Evolutionary conservation across 306 rosid genomes (phyloP), one percentile per base, ranked within the genome.

Genomic region (Trifolium pratense): DNA sequence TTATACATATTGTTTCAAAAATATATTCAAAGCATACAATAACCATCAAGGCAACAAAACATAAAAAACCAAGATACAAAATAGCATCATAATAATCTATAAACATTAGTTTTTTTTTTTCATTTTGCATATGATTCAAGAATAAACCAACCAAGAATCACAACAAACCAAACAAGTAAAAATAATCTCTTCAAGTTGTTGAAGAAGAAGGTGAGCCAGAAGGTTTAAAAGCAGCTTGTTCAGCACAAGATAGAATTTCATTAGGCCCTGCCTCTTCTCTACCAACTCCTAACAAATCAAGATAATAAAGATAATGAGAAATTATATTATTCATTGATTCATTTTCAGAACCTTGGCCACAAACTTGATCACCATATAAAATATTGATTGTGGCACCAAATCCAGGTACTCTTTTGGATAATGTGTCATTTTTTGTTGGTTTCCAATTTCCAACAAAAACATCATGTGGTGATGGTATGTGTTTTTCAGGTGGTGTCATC

Each of bases 371-470:
- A 4, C 99, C 96, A 52, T 94, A 82, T 6, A 94, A 84, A 57
- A 94, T 46, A 76, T 94, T 94, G 68, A 91, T 88, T 21, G 99
- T 91, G 63, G 97, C 20, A 3, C 99, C 99, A 66, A 94, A 91
- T 17, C 99, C 99, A 13, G 97, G 97, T 74, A 84, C 69, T 56
- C 99, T 84, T 70, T 94, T 91, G 26, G 86, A 56, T 75, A 87
- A 68, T 11, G 97, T 94, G 76, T 94, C 99, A 18, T 94, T 94
- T 84, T 91, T 91, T 43, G 91, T 91, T 16, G 99, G 99, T 72
- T 95, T 91, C 99, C 99, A 95, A 3, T 82, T 79, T 8, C 97
- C 97, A 60, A 88, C 80, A 77, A 95, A 91, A 31, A 43, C 87
- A 51, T 95, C 96, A 20, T 94, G 99, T 13, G 96, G 76, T 37